phyloP scores from a whole-genome alignment of 1,139 yeast genomes.

The Yamadazyma atmosphaerica region DNA sequence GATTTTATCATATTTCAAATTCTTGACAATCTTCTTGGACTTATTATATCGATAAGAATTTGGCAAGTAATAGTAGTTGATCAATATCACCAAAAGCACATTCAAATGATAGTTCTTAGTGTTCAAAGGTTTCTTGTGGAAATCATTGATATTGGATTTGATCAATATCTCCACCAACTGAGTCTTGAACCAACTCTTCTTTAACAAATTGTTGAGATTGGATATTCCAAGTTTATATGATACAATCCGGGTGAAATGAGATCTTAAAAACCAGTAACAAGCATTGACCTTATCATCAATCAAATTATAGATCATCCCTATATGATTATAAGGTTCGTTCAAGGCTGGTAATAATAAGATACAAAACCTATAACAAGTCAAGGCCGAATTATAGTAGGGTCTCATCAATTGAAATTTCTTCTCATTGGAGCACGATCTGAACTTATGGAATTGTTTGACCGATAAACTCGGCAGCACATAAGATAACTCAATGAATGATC shows the following conservation, averaged over 20 bases:
- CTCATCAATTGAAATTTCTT: conserved; percentile 21
- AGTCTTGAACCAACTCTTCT: conserved; percentile 32
- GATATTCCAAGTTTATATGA: conserved; percentile 43
- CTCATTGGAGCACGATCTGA: conserved; percentile 36
- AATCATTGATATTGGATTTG: conserved; percentile 10
- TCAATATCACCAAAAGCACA: conserved; percentile 25
- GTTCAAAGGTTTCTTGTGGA: conserved; percentile 8
- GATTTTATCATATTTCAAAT: conserved; percentile 23
- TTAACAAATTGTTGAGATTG: conserved; percentile 35
- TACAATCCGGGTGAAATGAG: conserved; percentile 53
- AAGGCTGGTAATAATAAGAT: conserved; percentile 60
- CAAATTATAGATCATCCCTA: conserved; percentile 55
- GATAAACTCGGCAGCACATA: conserved; percentile 40
- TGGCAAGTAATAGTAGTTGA: conserved; percentile 32
- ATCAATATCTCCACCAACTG: conserved; percentile 20
- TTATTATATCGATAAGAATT: conserved; percentile 25
- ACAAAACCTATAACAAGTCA: conserved; percentile 52
- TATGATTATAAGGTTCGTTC: conserved; percentile 66
- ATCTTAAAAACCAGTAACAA: conserved; percentile 53
- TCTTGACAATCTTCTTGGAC: conserved; percentile 22
- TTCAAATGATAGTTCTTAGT: conserved; percentile 21
- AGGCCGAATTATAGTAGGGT: conserved; percentile 32
- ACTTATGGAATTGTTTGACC: conserved; percentile 32
- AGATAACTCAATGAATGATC: conserved; percentile 44
- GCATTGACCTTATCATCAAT: conserved; percentile 36